Evolutionary conservation across 495 filamentous ascomycete genomes (phyloP).

Genomic region (Tuber melanosporum): DNA sequence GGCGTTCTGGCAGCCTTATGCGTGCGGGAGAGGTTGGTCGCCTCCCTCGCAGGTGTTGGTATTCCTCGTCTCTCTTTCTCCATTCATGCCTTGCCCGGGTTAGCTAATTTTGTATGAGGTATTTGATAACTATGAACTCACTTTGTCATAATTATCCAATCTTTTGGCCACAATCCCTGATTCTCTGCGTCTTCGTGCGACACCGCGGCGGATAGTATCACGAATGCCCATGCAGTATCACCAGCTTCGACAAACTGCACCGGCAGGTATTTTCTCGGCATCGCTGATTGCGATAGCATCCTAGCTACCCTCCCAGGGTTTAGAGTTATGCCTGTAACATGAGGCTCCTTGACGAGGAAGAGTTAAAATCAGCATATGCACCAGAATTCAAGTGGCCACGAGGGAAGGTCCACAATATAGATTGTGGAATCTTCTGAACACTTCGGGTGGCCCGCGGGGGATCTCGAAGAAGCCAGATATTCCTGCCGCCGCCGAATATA

Average conservation of each 20-base stretch:
- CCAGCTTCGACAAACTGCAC: slow-evolving; percentile 34
- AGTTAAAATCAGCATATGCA: slow-evolving; percentile 14
- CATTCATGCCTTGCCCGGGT: slow-evolving; percentile 32
- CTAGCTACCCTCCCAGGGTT: slow-evolving; percentile 35
- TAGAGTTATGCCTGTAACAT: slow-evolving; percentile 25
- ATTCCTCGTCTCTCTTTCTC: slow-evolving; percentile 34
- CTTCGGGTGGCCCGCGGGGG: neutral
- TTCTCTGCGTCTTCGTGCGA: slow-evolving; percentile 28
- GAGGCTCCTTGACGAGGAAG: slow-evolving; percentile 31
- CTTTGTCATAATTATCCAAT: slow-evolving; percentile 46
- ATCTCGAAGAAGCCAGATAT: neutral
- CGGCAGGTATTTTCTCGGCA: slow-evolving; percentile 33
- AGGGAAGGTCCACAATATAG: slow-evolving; percentile 27
- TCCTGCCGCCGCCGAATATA: slow-evolving; percentile 34
- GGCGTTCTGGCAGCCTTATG: neutral
- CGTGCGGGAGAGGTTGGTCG: neutral
- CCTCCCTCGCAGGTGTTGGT: slow-evolving; percentile 22
- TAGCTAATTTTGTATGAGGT: slow-evolving; percentile 6
- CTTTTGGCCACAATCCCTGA: slow-evolving; percentile 38
- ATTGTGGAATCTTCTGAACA: slow-evolving; percentile 25
- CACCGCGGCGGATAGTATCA: slow-evolving; percentile 42
- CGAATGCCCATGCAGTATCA: slow-evolving; percentile 42
- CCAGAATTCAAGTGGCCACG: neutral
- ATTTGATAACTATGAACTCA: slow-evolving; percentile 19
- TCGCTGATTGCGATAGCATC: slow-evolving; percentile 22